phyloP scores from a whole-genome alignment of 2,329 filamentous ascomycete species.

The Colletotrichum sp. region DNA sequence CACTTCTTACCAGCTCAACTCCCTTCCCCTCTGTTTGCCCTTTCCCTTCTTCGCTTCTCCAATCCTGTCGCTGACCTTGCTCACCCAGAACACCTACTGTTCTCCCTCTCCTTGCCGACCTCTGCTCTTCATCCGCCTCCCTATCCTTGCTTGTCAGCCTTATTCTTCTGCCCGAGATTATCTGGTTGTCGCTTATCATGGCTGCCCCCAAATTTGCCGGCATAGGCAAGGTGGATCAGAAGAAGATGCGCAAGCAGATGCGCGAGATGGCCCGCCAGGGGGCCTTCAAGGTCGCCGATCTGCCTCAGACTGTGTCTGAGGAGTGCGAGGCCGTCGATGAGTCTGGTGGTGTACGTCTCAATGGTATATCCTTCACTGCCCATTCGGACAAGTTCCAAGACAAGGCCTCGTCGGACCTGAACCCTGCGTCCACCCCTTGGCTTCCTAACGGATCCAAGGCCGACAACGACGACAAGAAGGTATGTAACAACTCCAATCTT shows the following conservation, averaged over 20 bases:
- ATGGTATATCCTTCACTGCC: not conserved
- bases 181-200: not conserved
- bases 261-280: not conserved
- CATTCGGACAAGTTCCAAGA: not conserved
- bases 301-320: not conserved
- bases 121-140: not conserved
- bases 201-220: not conserved
- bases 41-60: not conserved
- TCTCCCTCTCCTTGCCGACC: not conserved
- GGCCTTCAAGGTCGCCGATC: not conserved
- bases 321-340: not conserved
- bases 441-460: not conserved
- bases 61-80: not conserved
- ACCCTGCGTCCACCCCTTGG: slow-evolving; percentile 16
- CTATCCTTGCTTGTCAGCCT: not conserved
- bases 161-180: not conserved
- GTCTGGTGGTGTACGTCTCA: slow-evolving; percentile 11
- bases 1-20: not conserved
- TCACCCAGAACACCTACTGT: not conserved
- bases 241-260: not conserved
- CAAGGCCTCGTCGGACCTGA: slow-evolving; percentile 1
- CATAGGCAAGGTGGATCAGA: not conserved
- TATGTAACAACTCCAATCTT: not conserved
- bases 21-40: not conserved
- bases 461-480: not conserved